These are phyloP conservation scores for Massariosphaeria phaeospora DNA, from an alignment of 495 filamentous ascomycete species.

Conservation along the genomic window DNA sequence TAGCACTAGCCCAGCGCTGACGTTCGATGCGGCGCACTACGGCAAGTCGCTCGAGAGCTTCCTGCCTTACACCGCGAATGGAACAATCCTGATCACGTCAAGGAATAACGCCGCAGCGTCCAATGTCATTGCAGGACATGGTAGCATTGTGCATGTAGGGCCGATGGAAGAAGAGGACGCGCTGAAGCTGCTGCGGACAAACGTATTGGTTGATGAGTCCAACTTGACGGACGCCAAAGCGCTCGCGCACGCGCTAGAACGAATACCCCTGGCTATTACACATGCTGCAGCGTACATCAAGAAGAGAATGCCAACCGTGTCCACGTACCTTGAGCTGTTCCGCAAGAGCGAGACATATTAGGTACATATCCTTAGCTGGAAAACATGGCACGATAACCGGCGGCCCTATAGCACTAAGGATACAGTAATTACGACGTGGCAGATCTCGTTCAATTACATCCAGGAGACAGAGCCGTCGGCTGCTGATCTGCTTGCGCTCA, in stretches of 20 bases:
- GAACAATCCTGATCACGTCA: conserved; percentile 17
- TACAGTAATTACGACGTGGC: conserved; percentile 46
- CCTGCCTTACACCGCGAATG: conserved; percentile 8
- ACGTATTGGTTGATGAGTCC: conserved; percentile 32
- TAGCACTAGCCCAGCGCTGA: too few relatives aligned
- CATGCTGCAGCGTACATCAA: conserved; percentile 12
- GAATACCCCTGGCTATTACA: conserved; percentile 2
- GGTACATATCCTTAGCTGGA: conserved; percentile 39
- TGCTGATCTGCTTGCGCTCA: conserved; percentile 21
- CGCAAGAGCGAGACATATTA: conserved; percentile 39
- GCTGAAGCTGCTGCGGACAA: conserved; percentile 42
- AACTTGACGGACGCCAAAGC: conserved; percentile 3
- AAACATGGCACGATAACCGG: conserved; percentile 40
- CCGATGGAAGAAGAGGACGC: conserved; percentile 38
- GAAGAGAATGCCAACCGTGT: conserved; percentile 27
- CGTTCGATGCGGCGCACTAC: background rate
- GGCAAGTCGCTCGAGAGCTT: background rate
- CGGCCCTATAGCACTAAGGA: conserved; percentile 44
- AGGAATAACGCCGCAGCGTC: conserved; percentile 3
- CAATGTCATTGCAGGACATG: conserved; percentile 34
- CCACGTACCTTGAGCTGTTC: conserved; percentile 40
- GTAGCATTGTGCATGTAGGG: conserved; percentile 40
- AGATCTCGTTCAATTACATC: conserved; percentile 46
- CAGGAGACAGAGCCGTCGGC: conserved; percentile 23
- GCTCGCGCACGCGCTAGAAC: conserved; percentile 3